Base-by-base conservation (phyloP, 106 monocot genomes). In the Iris macrosiphon region DNA sequence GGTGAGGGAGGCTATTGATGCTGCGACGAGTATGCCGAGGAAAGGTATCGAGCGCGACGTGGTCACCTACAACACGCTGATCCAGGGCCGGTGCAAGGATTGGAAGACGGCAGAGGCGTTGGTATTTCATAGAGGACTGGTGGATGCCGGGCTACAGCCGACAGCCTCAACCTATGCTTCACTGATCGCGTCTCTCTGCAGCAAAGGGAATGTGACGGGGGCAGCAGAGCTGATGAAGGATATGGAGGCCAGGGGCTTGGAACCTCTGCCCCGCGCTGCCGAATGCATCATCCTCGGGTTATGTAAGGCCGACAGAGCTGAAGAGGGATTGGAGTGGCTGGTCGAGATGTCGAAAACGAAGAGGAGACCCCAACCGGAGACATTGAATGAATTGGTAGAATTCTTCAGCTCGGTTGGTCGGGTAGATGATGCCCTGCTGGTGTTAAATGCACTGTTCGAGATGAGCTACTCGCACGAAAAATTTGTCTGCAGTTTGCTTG, bases 31-130 rank as follows among this genome's bases (percentile, higher is more conserved):
- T 53, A 81, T 81, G 77, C 45, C 45, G 1, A 31, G 20, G 2
- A 77, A 60, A 42, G 67, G 77, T 11, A 64, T 81, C 16, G 13
- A 47, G 42, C 66, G 25, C 13, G 81, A 86, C 55, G 41, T 71
- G 13, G 63, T 81, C 28, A 77, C 86, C 2, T 81, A 77, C 51
- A 81, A 74, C 63, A 71, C 66, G 7, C 15, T 86, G 59, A 81
- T 86, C 40, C 64, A 74, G 14, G 77, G 76, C 12, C 67, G 77
- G 14, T 86, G 86, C 69, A 69, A 66, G 24, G 43, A 12, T 6
- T 53, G 80, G 34, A 63, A 41, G 59, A 61, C 34, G n/a, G 13
- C 5, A 4, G 55, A 81, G 12, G 86, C 77, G 0, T 60, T 64
- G 23, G 16, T 70, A 26, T 52, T 74, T 15, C 74, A 73, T 38